Evolutionary conservation across 495 filamentous ascomycete genomes (phyloP), one percentile per base, ranked within the genome.

Genomic region (Copromyces sp.): DNA sequence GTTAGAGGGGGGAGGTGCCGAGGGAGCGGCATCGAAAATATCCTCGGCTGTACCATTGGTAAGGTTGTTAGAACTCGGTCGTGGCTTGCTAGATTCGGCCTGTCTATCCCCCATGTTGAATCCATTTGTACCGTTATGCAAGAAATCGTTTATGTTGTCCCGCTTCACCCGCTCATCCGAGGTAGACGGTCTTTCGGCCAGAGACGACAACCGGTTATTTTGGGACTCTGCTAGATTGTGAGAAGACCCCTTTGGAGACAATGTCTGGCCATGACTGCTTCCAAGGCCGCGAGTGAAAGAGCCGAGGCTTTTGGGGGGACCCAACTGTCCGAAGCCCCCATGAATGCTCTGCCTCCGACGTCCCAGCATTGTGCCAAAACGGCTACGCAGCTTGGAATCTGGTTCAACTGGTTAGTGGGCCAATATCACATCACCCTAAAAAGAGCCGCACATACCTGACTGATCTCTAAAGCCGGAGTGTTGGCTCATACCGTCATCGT

Each of bases 341-440:
- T 87, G 86, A 42, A 88, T 80, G 76, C 87, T 89, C 77, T 89
- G 86, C 41, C 87, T 84, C 74, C 91, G 83, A 14, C 91, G 83
- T 59, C 89, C 89, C 76, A 95, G 88, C 79, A 95, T 92, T n/a
- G 92, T 95, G 8, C 92, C 92, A 45, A 95, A 85, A 70, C 91
- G 87, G 76, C 90, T 89, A 14, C 93, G 83, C 82, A 84, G 71
- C 69, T 83, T 81, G 77, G 85, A 85, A 75, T 87, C 86, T 80
- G 69, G 12, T 65, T 65, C 7, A 35, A 11, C 17, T 47, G 32
- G 29, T 65, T 65, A 65, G 53, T 42, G 37, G 9, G 16, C 14
- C n/a, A 9, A 39, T 47, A 17, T 16, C 39, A 9, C 69, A 44
- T 70, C 16, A 0, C 32, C 20, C 41, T 73, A 29, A 65, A 17